Conservation (phyloP, 495 filamentous ascomycete genomes). For the Lasiosphaeria hispida region DNA sequence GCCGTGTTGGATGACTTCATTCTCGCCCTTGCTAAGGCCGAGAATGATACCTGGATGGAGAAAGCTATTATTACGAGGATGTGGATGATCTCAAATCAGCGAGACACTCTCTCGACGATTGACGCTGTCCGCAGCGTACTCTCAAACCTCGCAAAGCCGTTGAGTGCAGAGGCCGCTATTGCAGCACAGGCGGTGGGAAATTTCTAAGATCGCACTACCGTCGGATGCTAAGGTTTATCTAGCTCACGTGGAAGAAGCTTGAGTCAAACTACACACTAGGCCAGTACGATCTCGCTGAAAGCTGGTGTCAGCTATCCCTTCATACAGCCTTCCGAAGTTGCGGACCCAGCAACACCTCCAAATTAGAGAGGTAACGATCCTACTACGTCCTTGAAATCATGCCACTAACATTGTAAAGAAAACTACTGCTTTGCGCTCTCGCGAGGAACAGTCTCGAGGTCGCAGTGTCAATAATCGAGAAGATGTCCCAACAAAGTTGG, state of each 20-base stretch:
- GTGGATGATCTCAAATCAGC: constrained; percentile 52
- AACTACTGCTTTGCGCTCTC: constrained; percentile 65
- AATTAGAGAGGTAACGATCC: constrained; percentile 55
- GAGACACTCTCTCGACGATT: constrained; percentile 26
- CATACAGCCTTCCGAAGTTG: constrained; percentile 63
- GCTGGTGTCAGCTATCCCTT: constrained; percentile 71
- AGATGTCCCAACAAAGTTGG: constrained; percentile 57
- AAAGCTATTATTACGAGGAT: constrained; percentile 60
- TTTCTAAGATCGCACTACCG: not conserved
- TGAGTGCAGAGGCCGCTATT: constrained; percentile 59
- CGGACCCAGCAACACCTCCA: constrained; percentile 60
- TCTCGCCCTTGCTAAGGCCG: constrained; percentile 38
- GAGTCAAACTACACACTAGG: constrained; percentile 55
- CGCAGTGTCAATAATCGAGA: constrained; percentile 54
- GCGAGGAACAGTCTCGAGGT: constrained; percentile 49
- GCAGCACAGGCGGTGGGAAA: constrained; percentile 65
- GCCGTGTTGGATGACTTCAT: constrained; percentile 62
- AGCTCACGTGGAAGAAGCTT: constrained; percentile 77
- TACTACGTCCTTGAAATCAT: not conserved
- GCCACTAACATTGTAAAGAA: constrained; percentile 48
- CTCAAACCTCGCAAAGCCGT: constrained; percentile 26
- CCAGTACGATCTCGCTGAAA: constrained; percentile 53
- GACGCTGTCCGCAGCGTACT: constrained; percentile 21
- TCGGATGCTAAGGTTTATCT: not conserved
- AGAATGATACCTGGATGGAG: constrained; percentile 58